Conservation (phyloP, 257 asterid genomes). For the Nicotiana benthamiana region DNA sequence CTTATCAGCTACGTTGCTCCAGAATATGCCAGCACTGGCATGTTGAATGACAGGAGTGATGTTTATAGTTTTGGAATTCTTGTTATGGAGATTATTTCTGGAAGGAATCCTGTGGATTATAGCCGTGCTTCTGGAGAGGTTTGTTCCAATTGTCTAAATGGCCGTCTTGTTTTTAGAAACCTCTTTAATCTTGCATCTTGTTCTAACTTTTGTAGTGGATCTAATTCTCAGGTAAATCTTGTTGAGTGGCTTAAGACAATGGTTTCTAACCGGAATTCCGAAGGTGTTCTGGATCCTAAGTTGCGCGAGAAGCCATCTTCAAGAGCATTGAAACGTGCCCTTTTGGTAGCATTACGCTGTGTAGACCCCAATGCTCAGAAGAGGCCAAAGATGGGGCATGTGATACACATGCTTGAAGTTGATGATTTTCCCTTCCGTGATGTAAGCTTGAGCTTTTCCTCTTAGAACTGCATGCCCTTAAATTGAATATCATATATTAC, state of each 20-base stretch:
- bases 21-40: slow-evolving; percentile 30
- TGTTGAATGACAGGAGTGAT: slow-evolving; percentile 27
- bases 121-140: slow-evolving; percentile 28
- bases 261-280: slow-evolving; percentile 32
- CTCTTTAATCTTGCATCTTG: background rate
- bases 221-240: slow-evolving; percentile 13
- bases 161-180: background rate
- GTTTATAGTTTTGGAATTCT: slow-evolving; percentile 29
- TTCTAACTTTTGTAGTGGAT: background rate
- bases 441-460: slow-evolving; percentile 14
- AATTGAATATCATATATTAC: background rate
- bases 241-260: slow-evolving; percentile 28
- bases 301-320: slow-evolving; percentile 25
- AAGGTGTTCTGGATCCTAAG: slow-evolving; percentile 31
- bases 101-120: slow-evolving; percentile 27
- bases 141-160: background rate
- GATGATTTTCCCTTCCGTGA: slow-evolving; percentile 31
- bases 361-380: slow-evolving; percentile 32
- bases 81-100: slow-evolving; percentile 22
- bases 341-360: slow-evolving; percentile 34
- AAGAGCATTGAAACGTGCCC: slow-evolving; percentile 32
- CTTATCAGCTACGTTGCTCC: slow-evolving; percentile 29
- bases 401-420: slow-evolving; percentile 33
- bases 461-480: background rate
- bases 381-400: slow-evolving; percentile 36